Percentiles rank a stretch among this genome's conserved stretches.
Evolutionary conservation across 1,284 basidiomycete species (phyloP).

Genomic region (Blastosporella zonata): DNA sequence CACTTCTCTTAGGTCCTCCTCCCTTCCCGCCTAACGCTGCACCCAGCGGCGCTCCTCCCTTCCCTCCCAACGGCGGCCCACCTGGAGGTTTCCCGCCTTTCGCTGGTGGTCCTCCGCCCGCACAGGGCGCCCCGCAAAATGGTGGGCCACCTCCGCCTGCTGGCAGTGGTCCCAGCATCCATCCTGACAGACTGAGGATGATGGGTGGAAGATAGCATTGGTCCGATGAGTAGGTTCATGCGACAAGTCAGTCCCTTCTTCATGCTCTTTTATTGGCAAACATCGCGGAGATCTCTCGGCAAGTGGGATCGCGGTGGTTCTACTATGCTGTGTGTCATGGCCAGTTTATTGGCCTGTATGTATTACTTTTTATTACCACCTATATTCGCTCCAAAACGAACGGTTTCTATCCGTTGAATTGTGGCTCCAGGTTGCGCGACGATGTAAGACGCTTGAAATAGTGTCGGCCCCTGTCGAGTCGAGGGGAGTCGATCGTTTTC

Average conservation of each 20-base stretch:
- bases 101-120: constrained; percentile 31
- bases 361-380: no score
- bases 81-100: constrained; percentile 33
- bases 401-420: no score
- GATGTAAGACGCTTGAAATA: no score
- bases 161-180: constrained; percentile 56
- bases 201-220: constrained; percentile 46
- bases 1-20: not conserved
- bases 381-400: no score
- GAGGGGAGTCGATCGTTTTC: no score
- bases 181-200: constrained; percentile 87
- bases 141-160: constrained; percentile 27
- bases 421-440: no score
- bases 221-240: constrained; percentile 6
- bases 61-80: constrained; percentile 47
- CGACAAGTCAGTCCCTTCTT: constrained; percentile 3
- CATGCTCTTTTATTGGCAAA: not conserved
- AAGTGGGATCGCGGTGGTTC: not conserved
- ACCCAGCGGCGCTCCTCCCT: constrained; percentile 49
- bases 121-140: constrained; percentile 20
- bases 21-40: constrained; percentile 32
- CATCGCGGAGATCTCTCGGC: no score
- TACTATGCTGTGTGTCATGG: no score
- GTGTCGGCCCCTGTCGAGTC: no score
- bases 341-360: no score